A percentile compares a stretch with the other conserved stretches of the same genome.
These are phyloP conservation scores for Pharnaceum exiguum DNA, from an alignment of 148 eudicot species.

Conservation along the genomic window DNA sequence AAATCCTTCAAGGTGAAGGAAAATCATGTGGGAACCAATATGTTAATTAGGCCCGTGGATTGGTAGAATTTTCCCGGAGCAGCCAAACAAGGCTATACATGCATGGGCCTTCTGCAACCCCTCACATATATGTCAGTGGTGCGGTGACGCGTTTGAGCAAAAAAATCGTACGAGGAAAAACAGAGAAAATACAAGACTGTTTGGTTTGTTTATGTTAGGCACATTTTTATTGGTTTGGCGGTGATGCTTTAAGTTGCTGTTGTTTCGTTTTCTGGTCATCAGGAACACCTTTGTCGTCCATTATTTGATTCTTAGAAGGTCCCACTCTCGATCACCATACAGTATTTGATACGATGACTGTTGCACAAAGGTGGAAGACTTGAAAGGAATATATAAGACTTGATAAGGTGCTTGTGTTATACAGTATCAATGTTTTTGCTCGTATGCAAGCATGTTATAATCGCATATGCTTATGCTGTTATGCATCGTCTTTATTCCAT, in stretches of 20 bases:
- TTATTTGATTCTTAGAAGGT: neutral
- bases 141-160: neutral
- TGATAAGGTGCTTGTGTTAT: constrained; percentile 21
- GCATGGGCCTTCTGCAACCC: neutral
- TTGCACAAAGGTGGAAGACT: neutral
- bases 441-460: too few species aligned
- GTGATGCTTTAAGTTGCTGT: neutral
- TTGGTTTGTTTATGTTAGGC: neutral
- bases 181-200: neutral
- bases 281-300: too few species aligned
- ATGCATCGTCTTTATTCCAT: too few species aligned
- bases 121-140: neutral
- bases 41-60: neutral
- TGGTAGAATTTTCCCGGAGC: neutral
- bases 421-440: too few species aligned
- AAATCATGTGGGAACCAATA: constrained; percentile 14
- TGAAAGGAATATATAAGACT: neutral
- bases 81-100: neutral
- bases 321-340: neutral
- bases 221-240: constrained; percentile 1
- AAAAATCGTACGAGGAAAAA: neutral
- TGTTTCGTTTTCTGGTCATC: neutral
- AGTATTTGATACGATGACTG: neutral
- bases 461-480: neutral
- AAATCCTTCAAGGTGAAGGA: constrained; percentile 24